Conservation (phyloP, 2,329 filamentous ascomycete genomes). For the Macrophomina phaseolina region DNA sequence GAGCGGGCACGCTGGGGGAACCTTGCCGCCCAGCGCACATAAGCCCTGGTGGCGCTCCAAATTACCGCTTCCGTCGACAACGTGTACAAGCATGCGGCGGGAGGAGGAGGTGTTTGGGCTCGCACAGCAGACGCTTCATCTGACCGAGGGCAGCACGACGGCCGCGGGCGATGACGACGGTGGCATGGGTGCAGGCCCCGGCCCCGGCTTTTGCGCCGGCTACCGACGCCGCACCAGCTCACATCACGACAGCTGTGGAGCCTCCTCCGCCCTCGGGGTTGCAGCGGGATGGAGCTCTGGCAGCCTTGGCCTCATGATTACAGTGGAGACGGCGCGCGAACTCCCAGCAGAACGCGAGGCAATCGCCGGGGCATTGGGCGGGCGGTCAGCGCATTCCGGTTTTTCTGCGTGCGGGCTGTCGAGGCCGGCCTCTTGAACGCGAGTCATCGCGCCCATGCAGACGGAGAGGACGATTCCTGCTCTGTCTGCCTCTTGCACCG, state of each 20-base stretch:
- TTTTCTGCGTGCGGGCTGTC: slow-evolving; percentile 3
- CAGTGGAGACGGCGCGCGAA: slow-evolving; percentile 2
- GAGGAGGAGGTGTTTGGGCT: not conserved
- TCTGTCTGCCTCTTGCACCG: not conserved
- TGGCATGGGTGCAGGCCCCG: not conserved
- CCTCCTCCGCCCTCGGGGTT: not conserved
- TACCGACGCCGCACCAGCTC: not conserved
- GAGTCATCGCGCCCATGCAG: slow-evolving; percentile 5
- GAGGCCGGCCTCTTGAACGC: not conserved
- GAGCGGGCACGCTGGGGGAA: not conserved
- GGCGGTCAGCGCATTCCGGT: slow-evolving; percentile 16
- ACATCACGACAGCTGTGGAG: slow-evolving; percentile 10
- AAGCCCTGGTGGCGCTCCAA: not conserved
- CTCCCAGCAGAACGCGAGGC: slow-evolving; percentile 7
- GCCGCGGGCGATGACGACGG: slow-evolving; percentile 15
- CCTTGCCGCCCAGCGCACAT: not conserved
- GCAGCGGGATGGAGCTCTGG: not conserved
- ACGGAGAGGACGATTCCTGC: not conserved
- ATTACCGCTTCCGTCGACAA: not conserved
- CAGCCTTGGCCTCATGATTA: slow-evolving; percentile 17
- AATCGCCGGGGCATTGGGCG: not conserved
- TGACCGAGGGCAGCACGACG: not conserved
- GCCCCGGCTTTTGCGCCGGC: slow-evolving; percentile 11
- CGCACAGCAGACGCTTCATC: not conserved
- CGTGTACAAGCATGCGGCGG: not conserved